Conservation (phyloP, 140 eudicot species). For the Anethum foeniculum region DNA sequence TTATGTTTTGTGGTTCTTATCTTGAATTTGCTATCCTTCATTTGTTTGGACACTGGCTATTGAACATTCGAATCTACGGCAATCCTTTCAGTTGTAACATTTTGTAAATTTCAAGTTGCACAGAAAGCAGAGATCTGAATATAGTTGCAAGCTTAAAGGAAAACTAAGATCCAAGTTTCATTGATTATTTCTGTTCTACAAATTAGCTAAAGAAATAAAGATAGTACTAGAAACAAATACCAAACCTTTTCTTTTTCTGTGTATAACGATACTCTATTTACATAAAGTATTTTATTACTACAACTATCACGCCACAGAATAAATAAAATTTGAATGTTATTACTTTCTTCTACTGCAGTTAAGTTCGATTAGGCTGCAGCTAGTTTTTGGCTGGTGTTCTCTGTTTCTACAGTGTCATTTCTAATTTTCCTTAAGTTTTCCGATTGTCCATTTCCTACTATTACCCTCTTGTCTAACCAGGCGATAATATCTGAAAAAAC, state of each 20-base stretch:
- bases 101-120: background rate
- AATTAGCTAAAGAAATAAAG: background rate
- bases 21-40: background rate
- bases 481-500: conserved; percentile 46
- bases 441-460: conserved; percentile 29
- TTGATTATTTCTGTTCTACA: background rate
- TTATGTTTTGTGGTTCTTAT: background rate
- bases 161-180: background rate
- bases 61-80: background rate
- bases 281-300: background rate
- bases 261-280: background rate
- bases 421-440: conserved; percentile 50
- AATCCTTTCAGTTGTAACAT: background rate
- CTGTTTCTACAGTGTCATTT: conserved; percentile 31
- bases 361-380: background rate
- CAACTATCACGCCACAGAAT: background rate
- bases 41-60: background rate
- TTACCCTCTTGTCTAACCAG: conserved; percentile 54
- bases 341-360: background rate
- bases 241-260: background rate
- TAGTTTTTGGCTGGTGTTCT: background rate
- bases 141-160: background rate
- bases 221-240: background rate
- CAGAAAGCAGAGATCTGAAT: background rate
- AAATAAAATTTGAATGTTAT: background rate